phyloP scores from a whole-genome alignment of 2,329 filamentous ascomycete genomes.

The Chrysosporium keratinophilum region DNA sequence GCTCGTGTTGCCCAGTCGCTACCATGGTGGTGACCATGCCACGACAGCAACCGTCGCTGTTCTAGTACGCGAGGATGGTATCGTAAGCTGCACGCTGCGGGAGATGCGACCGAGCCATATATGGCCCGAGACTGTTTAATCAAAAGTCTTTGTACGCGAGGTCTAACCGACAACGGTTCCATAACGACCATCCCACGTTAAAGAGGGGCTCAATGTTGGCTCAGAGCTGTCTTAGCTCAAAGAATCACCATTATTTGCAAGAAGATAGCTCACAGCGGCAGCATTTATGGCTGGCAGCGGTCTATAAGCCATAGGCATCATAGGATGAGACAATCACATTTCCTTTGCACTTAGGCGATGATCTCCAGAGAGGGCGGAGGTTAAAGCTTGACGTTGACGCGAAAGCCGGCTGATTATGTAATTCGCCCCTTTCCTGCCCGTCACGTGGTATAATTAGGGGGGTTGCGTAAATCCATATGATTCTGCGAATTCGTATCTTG shows the following conservation, averaged over 20 bases:
- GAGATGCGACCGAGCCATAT: neutral
- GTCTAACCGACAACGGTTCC: neutral
- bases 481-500: neutral
- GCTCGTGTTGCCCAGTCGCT: neutral
- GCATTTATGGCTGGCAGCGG: neutral
- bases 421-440: neutral
- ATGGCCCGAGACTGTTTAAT: neutral
- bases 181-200: neutral
- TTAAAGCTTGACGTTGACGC: too few species aligned
- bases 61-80: neutral
- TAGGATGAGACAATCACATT: neutral
- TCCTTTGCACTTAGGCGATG: neutral
- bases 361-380: neutral
- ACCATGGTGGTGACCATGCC: neutral
- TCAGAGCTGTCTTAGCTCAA: neutral
- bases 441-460: too few species aligned
- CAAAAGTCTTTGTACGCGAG: neutral
- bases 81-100: neutral
- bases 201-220: neutral
- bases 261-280: neutral
- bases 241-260: neutral
- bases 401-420: neutral
- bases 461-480: too few species aligned
- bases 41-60: conserved; percentile 3
- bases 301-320: neutral